phyloP scores from a whole-genome alignment of 345 rosid species.

The Acer negundo region DNA sequence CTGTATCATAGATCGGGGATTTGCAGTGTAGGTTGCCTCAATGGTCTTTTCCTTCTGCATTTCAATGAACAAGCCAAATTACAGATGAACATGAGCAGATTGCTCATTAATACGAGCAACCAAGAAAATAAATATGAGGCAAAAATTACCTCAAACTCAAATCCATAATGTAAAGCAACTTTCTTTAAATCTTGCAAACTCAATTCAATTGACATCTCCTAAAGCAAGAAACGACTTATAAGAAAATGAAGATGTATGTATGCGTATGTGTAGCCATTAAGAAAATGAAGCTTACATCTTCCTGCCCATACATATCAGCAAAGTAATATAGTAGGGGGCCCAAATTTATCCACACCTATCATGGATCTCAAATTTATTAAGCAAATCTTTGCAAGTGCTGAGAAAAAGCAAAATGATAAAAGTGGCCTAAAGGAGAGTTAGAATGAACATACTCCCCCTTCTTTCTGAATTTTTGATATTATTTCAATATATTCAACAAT shows the following conservation, averaged over 20 bases:
- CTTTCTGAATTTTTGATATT: slow-evolving; percentile 86
- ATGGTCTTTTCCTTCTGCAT: slow-evolving; percentile 76
- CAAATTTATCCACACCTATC: slow-evolving; percentile 94
- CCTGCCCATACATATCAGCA: slow-evolving; percentile 79
- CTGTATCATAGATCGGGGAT: slow-evolving; percentile 93
- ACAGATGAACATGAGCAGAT: background rate
- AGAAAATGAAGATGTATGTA: too few species aligned
- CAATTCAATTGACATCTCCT: slow-evolving; percentile 98
- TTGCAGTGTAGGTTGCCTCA: slow-evolving; percentile 85
- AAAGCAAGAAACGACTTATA: background rate
- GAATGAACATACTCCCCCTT: slow-evolving; percentile 77
- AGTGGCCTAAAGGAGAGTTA: slow-evolving; percentile 21
- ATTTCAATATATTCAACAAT: slow-evolving; percentile 88
- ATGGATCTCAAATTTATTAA: slow-evolving; percentile 12
- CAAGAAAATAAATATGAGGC: background rate
- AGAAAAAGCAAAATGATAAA: background rate
- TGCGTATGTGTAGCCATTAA: background rate
- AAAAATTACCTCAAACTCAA: slow-evolving; percentile 62
- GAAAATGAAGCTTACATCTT: slow-evolving; percentile 62
- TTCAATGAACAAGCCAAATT: slow-evolving; percentile 20
- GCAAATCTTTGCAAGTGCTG: slow-evolving; percentile 18
- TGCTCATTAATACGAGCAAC: background rate
- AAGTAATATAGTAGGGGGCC: slow-evolving; percentile 96
- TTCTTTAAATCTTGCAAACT: slow-evolving; percentile 94
- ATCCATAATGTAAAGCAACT: slow-evolving; percentile 76